phyloP scores from a whole-genome alignment of 2,329 filamentous ascomycete species.

The Hypoxylon sp. region DNA sequence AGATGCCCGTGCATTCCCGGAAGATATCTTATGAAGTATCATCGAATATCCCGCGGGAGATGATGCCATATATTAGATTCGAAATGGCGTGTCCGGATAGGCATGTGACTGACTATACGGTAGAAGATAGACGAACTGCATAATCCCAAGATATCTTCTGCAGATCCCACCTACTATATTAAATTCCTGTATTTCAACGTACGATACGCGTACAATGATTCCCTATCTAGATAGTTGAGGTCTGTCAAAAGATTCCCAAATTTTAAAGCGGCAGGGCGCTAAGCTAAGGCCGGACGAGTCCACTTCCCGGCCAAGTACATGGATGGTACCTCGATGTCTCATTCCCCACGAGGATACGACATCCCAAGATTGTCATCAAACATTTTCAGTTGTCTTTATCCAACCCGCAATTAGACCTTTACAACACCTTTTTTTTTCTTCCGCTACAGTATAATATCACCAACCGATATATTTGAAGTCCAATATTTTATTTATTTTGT shows the following conservation, averaged over 20 bases:
- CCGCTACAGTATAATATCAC: slow-evolving; percentile 22
- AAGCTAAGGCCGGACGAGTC: slow-evolving; percentile 23
- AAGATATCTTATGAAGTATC: slow-evolving; percentile 17
- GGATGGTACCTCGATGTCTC: slow-evolving; percentile 29
- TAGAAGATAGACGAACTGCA: slow-evolving; percentile 15
- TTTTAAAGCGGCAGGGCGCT: slow-evolving; percentile 38
- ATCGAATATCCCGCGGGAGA: slow-evolving; percentile 14
- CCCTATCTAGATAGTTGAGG: slow-evolving; percentile 14
- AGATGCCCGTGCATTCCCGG: slow-evolving; percentile 39
- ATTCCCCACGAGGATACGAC: slow-evolving; percentile 28
- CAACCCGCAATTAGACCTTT: slow-evolving; percentile 18
- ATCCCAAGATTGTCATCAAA: slow-evolving; percentile 31
- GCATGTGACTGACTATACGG: slow-evolving; percentile 29
- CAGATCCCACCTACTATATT: slow-evolving; percentile 38
- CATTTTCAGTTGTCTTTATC: slow-evolving; percentile 16
- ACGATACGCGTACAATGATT: slow-evolving; percentile 28
- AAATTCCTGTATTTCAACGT: slow-evolving; percentile 29
- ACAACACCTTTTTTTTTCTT: slow-evolving; percentile 4
- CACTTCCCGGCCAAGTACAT: slow-evolving; percentile 27
- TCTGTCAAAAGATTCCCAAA: slow-evolving; percentile 19
- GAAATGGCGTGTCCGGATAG: slow-evolving; percentile 24
- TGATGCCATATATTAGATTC: slow-evolving; percentile 26
- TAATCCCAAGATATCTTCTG: slow-evolving; percentile 16
- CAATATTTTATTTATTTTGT: slow-evolving; percentile 27
- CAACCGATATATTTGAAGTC: slow-evolving; percentile 26